These are phyloP conservation scores for Yarrowia sp. DNA, from an alignment of 805 yeast species.

Conservation along the genomic window DNA sequence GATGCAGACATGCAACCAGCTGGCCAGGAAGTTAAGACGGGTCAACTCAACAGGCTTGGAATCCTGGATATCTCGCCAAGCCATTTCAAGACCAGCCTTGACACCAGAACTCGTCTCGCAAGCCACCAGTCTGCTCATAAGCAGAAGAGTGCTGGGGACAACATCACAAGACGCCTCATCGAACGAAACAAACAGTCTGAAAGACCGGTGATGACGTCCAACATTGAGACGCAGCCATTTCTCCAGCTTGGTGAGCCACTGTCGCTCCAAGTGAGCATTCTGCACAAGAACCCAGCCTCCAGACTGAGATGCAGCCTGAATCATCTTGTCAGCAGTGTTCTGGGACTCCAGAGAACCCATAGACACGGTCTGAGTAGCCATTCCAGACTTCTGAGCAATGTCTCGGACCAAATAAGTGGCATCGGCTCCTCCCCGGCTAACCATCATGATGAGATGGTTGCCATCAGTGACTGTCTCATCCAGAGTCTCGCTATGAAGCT, in stretches of 20 bases:
- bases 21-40: constrained; percentile 51
- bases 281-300: constrained; percentile 77
- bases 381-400: constrained; percentile 31
- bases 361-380: constrained; percentile 44
- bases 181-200: constrained; percentile 66
- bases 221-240: constrained; percentile 42
- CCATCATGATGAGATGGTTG: constrained; percentile 3
- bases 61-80: constrained; percentile 35
- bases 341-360: constrained; percentile 73
- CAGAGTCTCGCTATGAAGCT: neutral
- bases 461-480: neutral
- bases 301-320: constrained; percentile 44
- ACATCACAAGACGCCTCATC: constrained; percentile 43
- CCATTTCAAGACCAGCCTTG: constrained; percentile 45
- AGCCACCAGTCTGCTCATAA: constrained; percentile 52
- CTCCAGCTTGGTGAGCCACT: constrained; percentile 58
- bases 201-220: constrained; percentile 35
- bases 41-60: constrained; percentile 44
- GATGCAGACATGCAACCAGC: constrained; percentile 69
- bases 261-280: constrained; percentile 69
- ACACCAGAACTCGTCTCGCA: constrained; percentile 65
- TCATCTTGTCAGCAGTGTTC: constrained; percentile 53
- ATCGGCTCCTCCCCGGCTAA: constrained; percentile 13
- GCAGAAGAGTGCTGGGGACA: constrained; percentile 53
- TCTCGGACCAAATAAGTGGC: constrained; percentile 26